Conservation (phyloP, 148 eudicot genomes). For the Chenopodium formosanum region DNA sequence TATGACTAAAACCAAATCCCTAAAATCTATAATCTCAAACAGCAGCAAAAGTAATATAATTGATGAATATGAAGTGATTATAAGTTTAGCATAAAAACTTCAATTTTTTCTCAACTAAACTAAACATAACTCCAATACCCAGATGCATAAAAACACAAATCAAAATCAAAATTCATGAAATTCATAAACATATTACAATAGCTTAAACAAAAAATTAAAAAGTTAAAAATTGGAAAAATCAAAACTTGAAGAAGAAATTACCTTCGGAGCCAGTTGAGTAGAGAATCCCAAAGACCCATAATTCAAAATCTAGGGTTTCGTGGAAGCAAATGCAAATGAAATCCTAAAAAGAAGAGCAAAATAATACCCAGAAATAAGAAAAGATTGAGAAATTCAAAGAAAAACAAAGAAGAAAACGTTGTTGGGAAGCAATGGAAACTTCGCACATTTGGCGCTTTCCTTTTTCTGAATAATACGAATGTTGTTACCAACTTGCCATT, state of each 20-base stretch:
- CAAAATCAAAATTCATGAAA: neutral
- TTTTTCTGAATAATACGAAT: neutral
- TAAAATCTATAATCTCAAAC: neutral
- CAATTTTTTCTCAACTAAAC: neutral
- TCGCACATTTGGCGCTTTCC: conserved; percentile 20
- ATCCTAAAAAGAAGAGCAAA: neutral
- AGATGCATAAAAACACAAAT: neutral
- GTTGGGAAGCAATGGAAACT: conserved; percentile 18
- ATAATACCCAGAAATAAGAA: neutral
- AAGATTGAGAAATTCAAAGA: neutral
- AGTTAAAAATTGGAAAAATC: neutral
- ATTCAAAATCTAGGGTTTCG: neutral
- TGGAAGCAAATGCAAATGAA: neutral
- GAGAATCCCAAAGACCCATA: conserved; percentile 75
- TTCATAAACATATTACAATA: neutral
- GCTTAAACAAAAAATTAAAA: neutral
- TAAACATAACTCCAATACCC: neutral
- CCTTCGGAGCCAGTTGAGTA: conserved; percentile 89
- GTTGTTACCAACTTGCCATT: no score
- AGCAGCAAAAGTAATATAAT: neutral
- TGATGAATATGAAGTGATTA: neutral
- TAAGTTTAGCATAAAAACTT: neutral
- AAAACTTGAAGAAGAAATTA: conserved; percentile 9
- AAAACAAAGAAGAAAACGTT: conserved; percentile 15
- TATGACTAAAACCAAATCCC: neutral